Base-by-base conservation (phyloP, 2,329 filamentous ascomycete species). In the Venturia effusa region DNA sequence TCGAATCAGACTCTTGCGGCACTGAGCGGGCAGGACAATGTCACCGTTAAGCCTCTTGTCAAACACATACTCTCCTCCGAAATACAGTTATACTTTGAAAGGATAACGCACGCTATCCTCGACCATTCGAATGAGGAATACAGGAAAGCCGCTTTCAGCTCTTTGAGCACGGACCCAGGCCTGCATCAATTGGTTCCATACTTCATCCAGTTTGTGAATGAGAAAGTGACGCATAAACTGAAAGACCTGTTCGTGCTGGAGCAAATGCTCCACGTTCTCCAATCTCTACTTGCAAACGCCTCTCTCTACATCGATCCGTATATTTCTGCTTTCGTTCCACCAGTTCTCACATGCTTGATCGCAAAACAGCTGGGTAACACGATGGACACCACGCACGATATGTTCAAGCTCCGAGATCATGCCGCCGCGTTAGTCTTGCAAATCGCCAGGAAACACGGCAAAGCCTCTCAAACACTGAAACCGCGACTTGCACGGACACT, bases 21-120 rank as follows among this genome's bases (percentile, higher is more conserved):
- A 19, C 84, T 92, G 68, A 88, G 88, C 61, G 92, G 92, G 59
- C 88, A 89, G 70, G 92, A 96, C 70, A 92, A 89, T 69, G 83
- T 92, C 64, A 83, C 87, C 51, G 87, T 96, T 76, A 93, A 93
- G 73, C 93, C 94, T 2, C 82, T 92, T 15, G 92, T 99, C 68
- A 97, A 97, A 77, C 94, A 99, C 73, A 89, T 97, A 60, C 84
- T 99, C 55, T 96, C 91, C 68, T 96, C 96, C 76, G 94, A 99
- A 77, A 85, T 97, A 27, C 92, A 96, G 67, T 84, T 97, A 40
- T 97, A 97, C 79, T 99, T 97, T 72, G 92, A 97, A 73, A 96
- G 96, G 75, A 91, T 97, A 65, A 92, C 92, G 74, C 84, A 84
- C 61, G 93, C 94, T 13, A 84, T 99, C 59, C 83, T 97, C 66